phyloP scores from a whole-genome alignment of 1,139 yeast species.

The Lodderomyces parapsilosis region DNA sequence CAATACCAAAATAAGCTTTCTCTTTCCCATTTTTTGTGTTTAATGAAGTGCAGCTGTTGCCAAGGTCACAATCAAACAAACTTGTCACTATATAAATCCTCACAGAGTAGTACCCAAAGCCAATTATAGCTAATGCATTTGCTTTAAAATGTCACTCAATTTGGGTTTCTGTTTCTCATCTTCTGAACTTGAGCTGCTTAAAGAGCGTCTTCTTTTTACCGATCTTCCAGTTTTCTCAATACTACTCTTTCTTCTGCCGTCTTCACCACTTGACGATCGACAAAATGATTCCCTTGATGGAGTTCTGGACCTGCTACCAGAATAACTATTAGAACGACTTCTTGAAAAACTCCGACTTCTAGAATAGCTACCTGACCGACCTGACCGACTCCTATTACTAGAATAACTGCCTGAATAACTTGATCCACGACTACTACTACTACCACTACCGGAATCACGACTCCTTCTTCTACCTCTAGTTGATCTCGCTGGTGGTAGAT shows the following conservation, averaged over 20 bases:
- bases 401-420: slow-evolving; percentile 1
- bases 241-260: not conserved
- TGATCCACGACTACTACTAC: slow-evolving; percentile 18
- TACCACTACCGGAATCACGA: slow-evolving; percentile 16
- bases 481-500: slow-evolving; percentile 14
- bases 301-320: slow-evolving; percentile 2
- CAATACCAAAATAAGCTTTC: not conserved
- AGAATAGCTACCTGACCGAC: not conserved
- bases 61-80: not conserved
- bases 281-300: not conserved
- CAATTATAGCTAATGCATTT: not conserved
- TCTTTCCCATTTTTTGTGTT: not conserved
- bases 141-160: not conserved
- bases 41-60: not conserved
- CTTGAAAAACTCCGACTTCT: slow-evolving; percentile 7
- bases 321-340: slow-evolving; percentile 7
- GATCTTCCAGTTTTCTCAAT: not conserved
- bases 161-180: not conserved
- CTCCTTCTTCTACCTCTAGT: slow-evolving; percentile 17
- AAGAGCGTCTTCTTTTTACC: not conserved
- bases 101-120: too few species aligned
- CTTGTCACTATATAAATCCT: too few species aligned
- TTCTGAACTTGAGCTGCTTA: not conserved
- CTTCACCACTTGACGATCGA: not conserved
- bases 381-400: not conserved